Evolutionary conservation across 306 rosid genomes (phyloP).

Genomic region (Rosa persica): DNA sequence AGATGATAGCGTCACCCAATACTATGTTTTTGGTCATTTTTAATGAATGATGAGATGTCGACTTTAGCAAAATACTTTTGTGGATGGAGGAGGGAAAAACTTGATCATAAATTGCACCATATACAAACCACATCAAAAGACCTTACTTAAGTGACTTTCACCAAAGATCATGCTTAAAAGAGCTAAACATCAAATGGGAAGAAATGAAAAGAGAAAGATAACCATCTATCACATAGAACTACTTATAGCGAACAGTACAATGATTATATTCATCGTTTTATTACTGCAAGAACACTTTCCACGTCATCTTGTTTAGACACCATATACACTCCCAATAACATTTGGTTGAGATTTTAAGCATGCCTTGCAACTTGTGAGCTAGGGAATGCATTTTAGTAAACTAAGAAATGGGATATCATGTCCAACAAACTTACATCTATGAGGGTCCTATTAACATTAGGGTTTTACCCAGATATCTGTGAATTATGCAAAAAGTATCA

Average conservation of each 20-base stretch:
- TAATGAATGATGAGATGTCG: neutral
- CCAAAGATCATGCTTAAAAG: neutral
- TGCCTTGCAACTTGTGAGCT: neutral
- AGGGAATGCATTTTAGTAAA: neutral
- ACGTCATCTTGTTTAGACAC: neutral
- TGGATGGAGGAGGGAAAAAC: neutral
- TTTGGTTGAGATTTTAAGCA: neutral
- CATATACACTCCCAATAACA: neutral
- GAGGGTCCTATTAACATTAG: neutral
- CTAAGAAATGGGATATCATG: neutral
- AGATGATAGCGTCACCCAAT: neutral
- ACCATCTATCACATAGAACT: neutral
- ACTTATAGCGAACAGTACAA: neutral
- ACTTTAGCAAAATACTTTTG: neutral
- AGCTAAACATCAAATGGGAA: neutral
- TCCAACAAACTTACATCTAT: neutral
- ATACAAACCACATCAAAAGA: neutral
- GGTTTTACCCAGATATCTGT: neutral
- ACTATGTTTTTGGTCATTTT: conserved; percentile 8
- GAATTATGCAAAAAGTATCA: neutral
- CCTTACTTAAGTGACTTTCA: conserved; percentile 6
- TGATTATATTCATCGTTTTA: neutral
- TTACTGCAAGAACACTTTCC: neutral
- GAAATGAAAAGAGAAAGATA: neutral
- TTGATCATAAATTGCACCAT: neutral